Conservation (phyloP, 164 flowering plant genomes). For the Brasenia schreberi region DNA sequence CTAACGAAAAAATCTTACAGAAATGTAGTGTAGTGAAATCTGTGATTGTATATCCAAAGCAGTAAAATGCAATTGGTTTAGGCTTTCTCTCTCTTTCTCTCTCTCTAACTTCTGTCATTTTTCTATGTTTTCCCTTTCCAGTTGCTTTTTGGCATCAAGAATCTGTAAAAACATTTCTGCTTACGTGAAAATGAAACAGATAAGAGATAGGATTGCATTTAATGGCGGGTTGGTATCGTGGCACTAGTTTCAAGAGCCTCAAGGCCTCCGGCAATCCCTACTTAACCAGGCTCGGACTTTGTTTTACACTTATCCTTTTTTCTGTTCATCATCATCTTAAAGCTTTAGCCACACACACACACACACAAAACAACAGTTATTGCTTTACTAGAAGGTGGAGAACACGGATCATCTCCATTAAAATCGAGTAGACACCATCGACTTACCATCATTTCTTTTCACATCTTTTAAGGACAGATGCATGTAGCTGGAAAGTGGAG, state of each 20-base stretch:
- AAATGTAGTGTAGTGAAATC: background rate
- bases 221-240: background rate
- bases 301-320: background rate
- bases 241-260: conserved; percentile 1
- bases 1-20: background rate
- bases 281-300: background rate
- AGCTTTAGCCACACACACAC: background rate
- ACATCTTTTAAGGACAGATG: too few relatives aligned
- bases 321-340: background rate
- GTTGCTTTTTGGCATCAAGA: background rate
- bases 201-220: background rate
- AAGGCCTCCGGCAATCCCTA: background rate
- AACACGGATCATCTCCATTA: too few relatives aligned
- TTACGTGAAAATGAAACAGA: background rate
- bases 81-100: background rate
- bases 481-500: too few relatives aligned
- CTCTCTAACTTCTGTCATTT: background rate
- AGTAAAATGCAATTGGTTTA: background rate
- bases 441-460: too few relatives aligned
- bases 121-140: too few relatives aligned
- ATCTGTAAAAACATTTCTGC: background rate
- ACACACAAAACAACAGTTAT: background rate
- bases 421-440: too few relatives aligned
- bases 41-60: background rate
- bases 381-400: too few relatives aligned